Evolutionary conservation across 495 filamentous ascomycete species (phyloP), one percentile per base, ranked within the genome.

Genomic region (Penicillium lividum): DNA sequence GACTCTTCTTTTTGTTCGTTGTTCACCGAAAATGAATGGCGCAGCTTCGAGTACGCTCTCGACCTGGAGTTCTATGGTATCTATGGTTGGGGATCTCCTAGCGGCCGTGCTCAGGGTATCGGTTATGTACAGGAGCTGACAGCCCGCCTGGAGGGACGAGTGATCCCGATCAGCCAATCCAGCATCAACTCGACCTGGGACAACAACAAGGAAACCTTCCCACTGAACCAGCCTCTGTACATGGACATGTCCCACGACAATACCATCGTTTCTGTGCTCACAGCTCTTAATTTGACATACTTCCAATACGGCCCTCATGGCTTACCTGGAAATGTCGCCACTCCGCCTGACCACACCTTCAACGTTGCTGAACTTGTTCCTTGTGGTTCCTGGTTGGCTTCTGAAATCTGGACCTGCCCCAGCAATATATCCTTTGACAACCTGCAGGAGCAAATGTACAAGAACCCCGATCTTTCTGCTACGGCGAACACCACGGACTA

Each of bases 111-210:
- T 13, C 77, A 86, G 25, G 86, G 84, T 3, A 81, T 86, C 51
- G 85, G 84, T 22, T 89, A 84, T 57, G 81, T 86, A 10, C 73
- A 84, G 50, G 86, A 89, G 69, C 72, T 86, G 25, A 68, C 84
- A 4, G 86, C 84, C 1, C 77, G 85, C n/a, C 73, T 88, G 27
- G 59, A 80, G 51, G 73, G 80, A 59, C 81, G 84, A 56, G 72
- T 82, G 7, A 68, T 73, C 45, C 69, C 81, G 38, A 78, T 73
- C 49, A 79, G 80, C 1, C 75, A 78, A 7, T 82, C 77, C n/a
- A 82, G 84, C 62, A 80, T 86, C 74, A 88, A 88, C 64, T 70
- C 78, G 46, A 84, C 82, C 5, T 76, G 81, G 50, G 78, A 81
- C 59, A 71, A 76, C 59, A 77, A 74, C 54, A 68, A 64, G 0